A percentile compares a stretch with the other conserved stretches of the same genome.
These are phyloP conservation scores for Hypomontagnella submonticulosa DNA, from an alignment of 495 filamentous ascomycete genomes.

Conservation along the genomic window DNA sequence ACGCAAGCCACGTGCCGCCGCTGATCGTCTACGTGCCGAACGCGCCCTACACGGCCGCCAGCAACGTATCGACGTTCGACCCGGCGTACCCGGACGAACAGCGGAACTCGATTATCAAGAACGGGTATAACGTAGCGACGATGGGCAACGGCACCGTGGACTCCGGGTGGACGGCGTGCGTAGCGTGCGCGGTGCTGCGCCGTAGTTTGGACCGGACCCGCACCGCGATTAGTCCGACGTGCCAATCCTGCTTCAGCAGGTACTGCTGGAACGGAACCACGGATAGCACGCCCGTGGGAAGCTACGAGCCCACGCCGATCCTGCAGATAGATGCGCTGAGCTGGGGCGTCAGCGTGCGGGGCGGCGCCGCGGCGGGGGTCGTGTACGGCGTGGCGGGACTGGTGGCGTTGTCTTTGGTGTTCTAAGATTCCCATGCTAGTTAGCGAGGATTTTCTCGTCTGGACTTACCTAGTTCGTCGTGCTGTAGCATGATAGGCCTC, in stretches of 20 bases:
- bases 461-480: too few species aligned
- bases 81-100: constrained; percentile 67
- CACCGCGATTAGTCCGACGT: constrained; percentile 71
- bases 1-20: constrained; percentile 61
- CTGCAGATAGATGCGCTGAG: constrained; percentile 15
- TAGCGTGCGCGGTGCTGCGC: constrained; percentile 88
- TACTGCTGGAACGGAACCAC: constrained; percentile 91
- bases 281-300: constrained; percentile 52
- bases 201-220: constrained; percentile 76
- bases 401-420: constrained; percentile 18
- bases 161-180: constrained; percentile 76
- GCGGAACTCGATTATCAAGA: constrained; percentile 81
- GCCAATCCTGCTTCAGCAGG: constrained; percentile 75
- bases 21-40: constrained; percentile 94
- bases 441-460: neutral
- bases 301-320: constrained; percentile 49
- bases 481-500: too few species aligned
- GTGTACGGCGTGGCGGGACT: constrained; percentile 27
- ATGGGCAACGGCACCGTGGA: constrained; percentile 82
- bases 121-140: constrained; percentile 85
- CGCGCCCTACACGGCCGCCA: constrained; percentile 75
- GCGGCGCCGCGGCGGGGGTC: constrained; percentile 17
- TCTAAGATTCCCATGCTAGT: neutral
- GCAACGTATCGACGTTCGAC: constrained; percentile 80
- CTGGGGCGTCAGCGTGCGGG: neutral